Conservation (phyloP, 2,329 filamentous ascomycete species). For the Falciphora oryzae region DNA sequence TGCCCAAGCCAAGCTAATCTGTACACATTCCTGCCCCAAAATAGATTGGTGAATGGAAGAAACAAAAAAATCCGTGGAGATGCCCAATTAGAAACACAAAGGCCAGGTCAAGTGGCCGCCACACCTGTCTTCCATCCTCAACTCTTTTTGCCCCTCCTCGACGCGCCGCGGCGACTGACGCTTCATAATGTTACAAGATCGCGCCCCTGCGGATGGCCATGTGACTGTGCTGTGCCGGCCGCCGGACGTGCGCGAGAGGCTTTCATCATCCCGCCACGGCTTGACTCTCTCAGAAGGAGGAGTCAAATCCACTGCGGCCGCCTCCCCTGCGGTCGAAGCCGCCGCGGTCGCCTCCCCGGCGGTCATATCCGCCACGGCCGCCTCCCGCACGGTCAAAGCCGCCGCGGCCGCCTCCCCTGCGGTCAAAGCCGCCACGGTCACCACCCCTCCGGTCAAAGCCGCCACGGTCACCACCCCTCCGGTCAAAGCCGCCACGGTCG, state of each 20-base stretch:
- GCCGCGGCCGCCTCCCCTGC: slow-evolving; percentile 12
- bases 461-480: slow-evolving; percentile 5
- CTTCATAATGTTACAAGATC: background rate
- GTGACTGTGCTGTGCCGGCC: background rate
- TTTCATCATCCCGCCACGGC: background rate
- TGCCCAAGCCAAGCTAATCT: background rate
- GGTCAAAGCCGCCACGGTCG: slow-evolving; percentile 15
- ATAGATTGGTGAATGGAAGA: background rate
- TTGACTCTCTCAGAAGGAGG: background rate
- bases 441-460: slow-evolving; percentile 1
- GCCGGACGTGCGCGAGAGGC: background rate
- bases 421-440: background rate
- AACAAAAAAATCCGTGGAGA: background rate
- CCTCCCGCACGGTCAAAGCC: slow-evolving; percentile 17
- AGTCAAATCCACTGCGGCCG: background rate
- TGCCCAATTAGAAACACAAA: background rate
- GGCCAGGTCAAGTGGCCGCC: too few species aligned
- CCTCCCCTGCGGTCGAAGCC: slow-evolving; percentile 4
- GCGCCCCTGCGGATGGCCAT: background rate
- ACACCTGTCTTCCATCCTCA: background rate
- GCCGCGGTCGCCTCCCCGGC: slow-evolving; percentile 4
- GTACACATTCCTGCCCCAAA: background rate
- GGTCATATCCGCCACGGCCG: slow-evolving; percentile 15
- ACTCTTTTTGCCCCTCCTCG: background rate
- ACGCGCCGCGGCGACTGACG: background rate